phyloP scores from a whole-genome alignment of 1,284 basidiomycete species.

The Anthracocystis walkeri region DNA sequence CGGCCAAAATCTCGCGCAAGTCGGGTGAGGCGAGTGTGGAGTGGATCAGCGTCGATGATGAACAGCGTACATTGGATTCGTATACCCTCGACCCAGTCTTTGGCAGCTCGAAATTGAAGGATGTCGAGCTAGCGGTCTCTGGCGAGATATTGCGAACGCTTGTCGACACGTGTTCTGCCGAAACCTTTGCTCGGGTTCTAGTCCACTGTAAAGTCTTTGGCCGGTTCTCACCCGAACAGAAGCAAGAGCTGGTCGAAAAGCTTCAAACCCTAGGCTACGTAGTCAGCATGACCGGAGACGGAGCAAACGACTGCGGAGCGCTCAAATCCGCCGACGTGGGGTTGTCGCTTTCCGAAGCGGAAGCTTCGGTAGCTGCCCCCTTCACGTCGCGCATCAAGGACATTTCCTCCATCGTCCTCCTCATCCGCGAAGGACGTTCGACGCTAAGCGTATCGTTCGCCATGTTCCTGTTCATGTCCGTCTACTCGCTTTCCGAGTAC shows the following conservation, averaged over 20 bases:
- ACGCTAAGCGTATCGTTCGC: constrained; percentile 33
- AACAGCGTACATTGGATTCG: constrained; percentile 34
- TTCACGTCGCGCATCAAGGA: constrained; percentile 44
- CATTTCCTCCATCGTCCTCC: constrained; percentile 35
- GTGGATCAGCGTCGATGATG: constrained; percentile 47
- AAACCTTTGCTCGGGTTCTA: constrained; percentile 48
- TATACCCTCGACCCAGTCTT: constrained; percentile 43
- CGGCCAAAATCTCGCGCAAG: constrained; percentile 20
- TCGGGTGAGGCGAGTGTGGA: constrained; percentile 16
- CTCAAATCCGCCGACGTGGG: constrained; percentile 57
- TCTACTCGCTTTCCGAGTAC: constrained; percentile 56
- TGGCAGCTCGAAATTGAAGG: constrained; percentile 14
- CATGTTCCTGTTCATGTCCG: constrained; percentile 49
- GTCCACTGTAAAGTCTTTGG: constrained; percentile 51
- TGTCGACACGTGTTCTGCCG: constrained; percentile 29
- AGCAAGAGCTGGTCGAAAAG: constrained; percentile 53
- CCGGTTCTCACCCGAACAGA: constrained; percentile 55
- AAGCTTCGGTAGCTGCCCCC: constrained; percentile 53
- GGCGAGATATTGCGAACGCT: constrained; percentile 45
- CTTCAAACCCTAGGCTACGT: constrained; percentile 47
- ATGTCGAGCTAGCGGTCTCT: constrained; percentile 49
- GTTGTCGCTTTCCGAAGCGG: constrained; percentile 50
- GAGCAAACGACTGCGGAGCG: constrained; percentile 56
- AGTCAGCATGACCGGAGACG: constrained; percentile 49
- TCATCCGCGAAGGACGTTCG: constrained; percentile 50